These are phyloP conservation scores for Tilletia indica DNA, from an alignment of 1,284 basidiomycete species.

Conservation along the genomic window DNA sequence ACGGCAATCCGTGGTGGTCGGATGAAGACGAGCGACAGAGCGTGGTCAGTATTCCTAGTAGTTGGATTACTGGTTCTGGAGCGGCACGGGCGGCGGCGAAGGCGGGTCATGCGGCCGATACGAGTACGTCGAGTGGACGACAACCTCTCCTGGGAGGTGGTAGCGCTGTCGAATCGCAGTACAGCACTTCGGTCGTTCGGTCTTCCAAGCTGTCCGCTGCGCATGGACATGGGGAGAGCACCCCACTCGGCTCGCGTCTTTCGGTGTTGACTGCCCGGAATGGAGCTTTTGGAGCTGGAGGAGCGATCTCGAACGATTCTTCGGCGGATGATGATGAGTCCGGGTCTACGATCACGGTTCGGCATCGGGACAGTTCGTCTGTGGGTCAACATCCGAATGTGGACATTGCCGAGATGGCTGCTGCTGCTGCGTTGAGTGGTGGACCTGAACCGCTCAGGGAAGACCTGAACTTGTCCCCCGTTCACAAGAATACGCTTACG, in stretches of 20 bases:
- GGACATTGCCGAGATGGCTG: background rate
- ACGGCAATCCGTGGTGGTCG: conserved; percentile 52
- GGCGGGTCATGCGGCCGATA: background rate
- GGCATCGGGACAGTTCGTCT: conserved; percentile 1
- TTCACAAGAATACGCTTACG: background rate
- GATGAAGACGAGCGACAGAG: conserved; percentile 31
- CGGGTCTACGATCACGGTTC: conserved; percentile 33
- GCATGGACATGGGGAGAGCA: conserved; percentile 21
- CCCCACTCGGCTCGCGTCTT: background rate
- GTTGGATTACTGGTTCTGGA: conserved; percentile 29
- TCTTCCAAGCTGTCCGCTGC: conserved; percentile 36
- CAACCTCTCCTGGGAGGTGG: background rate
- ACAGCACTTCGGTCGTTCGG: conserved; percentile 49
- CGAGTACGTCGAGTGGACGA: conserved; percentile 27
- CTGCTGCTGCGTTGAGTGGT: too few species aligned
- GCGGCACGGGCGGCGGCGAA: background rate
- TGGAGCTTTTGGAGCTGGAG: conserved; percentile 4
- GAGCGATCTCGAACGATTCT: too few species aligned
- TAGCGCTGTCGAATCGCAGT: conserved; percentile 31
- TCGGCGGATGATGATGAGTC: conserved; percentile 24
- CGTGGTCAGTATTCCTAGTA: conserved; percentile 40
- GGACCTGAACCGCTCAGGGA: too few species aligned
- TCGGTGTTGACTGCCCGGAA: conserved; percentile 30
- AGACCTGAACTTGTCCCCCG: too few species aligned
- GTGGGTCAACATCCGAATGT: conserved; percentile 1